Conservation (phyloP, 164 flowering plant genomes). For the Nymphaea colorata region DNA sequence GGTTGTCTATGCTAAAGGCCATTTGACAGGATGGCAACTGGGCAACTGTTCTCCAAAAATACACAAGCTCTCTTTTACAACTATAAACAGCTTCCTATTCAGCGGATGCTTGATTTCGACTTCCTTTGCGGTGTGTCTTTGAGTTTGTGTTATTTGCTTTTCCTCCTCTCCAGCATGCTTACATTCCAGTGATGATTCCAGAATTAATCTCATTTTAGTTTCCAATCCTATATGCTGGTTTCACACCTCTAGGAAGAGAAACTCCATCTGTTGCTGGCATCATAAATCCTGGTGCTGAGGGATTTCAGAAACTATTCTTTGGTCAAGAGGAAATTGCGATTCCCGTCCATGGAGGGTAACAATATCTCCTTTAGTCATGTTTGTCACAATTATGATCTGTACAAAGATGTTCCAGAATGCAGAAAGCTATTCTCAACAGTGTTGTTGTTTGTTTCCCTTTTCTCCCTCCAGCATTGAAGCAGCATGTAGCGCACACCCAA, state of each 20-base stretch:
- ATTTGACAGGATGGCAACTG: constrained; percentile 17
- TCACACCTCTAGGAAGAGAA: constrained; percentile 59
- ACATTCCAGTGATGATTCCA: too few relatives aligned
- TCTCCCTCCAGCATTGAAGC: constrained; percentile 67
- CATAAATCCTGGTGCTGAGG: constrained; percentile 90
- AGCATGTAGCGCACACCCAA: constrained; percentile 91
- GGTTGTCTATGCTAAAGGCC: background rate
- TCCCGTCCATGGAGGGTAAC: constrained; percentile 85
- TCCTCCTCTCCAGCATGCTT: constrained; percentile 25
- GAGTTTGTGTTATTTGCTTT: too few relatives aligned
- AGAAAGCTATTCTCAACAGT: background rate
- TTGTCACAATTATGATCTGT: too few relatives aligned
- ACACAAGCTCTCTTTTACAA: constrained; percentile 96
- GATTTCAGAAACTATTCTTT: constrained; percentile 95
- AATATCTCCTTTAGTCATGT: background rate
- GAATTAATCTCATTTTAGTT: background rate
- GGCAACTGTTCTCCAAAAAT: constrained; percentile 82
- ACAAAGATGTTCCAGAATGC: background rate
- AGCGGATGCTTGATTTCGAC: constrained; percentile 99
- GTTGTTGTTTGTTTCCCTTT: background rate
- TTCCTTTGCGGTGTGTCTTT: constrained; percentile 75
- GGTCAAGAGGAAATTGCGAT: constrained; percentile 99
- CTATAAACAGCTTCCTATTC: constrained; percentile 94
- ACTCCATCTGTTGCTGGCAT: constrained; percentile 99
- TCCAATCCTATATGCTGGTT: background rate